Percentiles rank a stretch among this genome's conserved stretches.
These are phyloP conservation scores for Hysterangium stoloniferum DNA, from an alignment of 768 basidiomycete genomes.

Conservation along the genomic window DNA sequence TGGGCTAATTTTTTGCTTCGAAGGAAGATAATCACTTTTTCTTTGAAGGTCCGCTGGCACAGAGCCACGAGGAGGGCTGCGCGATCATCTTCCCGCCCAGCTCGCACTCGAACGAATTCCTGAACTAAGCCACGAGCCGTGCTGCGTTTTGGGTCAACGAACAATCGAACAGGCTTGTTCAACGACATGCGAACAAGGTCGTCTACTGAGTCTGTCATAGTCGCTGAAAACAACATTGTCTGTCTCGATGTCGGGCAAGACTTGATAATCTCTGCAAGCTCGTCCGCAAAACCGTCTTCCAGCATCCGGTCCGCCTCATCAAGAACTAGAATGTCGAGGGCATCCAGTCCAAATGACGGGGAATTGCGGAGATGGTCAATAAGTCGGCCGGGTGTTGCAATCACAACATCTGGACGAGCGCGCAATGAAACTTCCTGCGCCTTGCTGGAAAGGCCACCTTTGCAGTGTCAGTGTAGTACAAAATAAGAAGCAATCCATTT, in stretches of 20 bases:
- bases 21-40: conserved; percentile 84
- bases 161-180: conserved; percentile 87
- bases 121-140: conserved; percentile 84
- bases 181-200: conserved; percentile 88
- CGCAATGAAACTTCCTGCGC: conserved; percentile 83
- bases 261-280: conserved; percentile 87
- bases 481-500: conserved; percentile 11
- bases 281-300: conserved; percentile 90
- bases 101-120: conserved; percentile 90
- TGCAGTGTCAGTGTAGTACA: conserved; percentile 1
- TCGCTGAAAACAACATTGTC: conserved; percentile 98
- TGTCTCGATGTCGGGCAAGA: conserved; percentile 83
- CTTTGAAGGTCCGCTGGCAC: conserved; percentile 83
- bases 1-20: conserved; percentile 96
- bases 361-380: conserved; percentile 98
- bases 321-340: conserved; percentile 86
- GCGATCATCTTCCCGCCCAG: conserved; percentile 69
- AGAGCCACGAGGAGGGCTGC: conserved; percentile 70
- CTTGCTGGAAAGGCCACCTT: conserved; percentile 90
- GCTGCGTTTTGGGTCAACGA: conserved; percentile 88
- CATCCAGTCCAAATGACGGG: conserved; percentile 84
- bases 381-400: conserved; percentile 94
- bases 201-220: conserved; percentile 96
- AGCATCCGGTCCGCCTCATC: conserved; percentile 99
- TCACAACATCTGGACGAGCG: conserved; percentile 84